Evolutionary conservation across 768 basidiomycete species (phyloP).

Genomic region (Pulveroboletus sp.): DNA sequence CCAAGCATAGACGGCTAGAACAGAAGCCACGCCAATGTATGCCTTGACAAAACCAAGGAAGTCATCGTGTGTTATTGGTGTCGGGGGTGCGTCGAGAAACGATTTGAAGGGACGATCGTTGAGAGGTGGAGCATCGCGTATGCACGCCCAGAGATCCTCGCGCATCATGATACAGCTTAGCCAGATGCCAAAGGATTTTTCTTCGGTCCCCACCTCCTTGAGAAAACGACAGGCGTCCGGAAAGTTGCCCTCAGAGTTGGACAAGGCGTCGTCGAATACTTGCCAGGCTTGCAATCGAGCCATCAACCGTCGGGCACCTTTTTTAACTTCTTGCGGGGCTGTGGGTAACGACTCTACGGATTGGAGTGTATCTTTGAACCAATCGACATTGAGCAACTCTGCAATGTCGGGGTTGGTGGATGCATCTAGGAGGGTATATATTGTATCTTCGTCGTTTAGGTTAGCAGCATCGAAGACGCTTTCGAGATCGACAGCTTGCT

Average conservation of each 20-base stretch:
- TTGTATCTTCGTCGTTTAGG: constrained; percentile 50
- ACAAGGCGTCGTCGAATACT: constrained; percentile 57
- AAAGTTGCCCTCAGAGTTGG: constrained; percentile 51
- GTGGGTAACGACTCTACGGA: constrained; percentile 29
- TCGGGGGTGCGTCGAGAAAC: constrained; percentile 33
- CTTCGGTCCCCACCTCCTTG: constrained; percentile 59
- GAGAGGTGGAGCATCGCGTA: constrained; percentile 15
- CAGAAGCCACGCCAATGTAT: constrained; percentile 60
- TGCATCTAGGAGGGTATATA: constrained; percentile 59
- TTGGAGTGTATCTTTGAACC: constrained; percentile 25
- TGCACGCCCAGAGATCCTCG: constrained; percentile 39
- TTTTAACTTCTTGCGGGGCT: constrained; percentile 38
- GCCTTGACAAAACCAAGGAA: constrained; percentile 65
- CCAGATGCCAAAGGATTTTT: constrained; percentile 70
- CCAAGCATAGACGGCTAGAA: constrained; percentile 74
- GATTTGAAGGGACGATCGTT: constrained; percentile 35
- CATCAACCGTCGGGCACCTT: constrained; percentile 45
- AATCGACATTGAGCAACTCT: constrained; percentile 40
- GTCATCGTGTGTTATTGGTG: constrained; percentile 44
- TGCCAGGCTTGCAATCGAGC: constrained; percentile 56
- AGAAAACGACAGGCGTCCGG: constrained; percentile 45
- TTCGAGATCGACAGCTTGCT: constrained; percentile 58
- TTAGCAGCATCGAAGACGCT: constrained; percentile 50
- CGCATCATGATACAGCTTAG: constrained; percentile 65
- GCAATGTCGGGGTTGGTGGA: constrained; percentile 63